Base-by-base conservation (phyloP, 2,329 filamentous ascomycete species). In the Beauveria asiatica region DNA sequence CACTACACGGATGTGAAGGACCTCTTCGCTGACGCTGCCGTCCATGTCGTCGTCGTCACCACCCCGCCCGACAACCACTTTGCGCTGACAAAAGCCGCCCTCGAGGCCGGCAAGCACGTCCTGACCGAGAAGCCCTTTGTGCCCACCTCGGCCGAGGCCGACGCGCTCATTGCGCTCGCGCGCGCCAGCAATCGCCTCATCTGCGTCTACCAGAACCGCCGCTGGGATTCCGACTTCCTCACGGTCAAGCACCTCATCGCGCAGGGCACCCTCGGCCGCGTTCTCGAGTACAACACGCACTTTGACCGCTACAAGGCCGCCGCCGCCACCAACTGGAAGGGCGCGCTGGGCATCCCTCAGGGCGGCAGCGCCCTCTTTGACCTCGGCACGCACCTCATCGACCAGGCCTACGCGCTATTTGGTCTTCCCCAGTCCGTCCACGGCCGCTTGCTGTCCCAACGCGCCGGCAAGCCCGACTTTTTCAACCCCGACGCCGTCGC, bases 121-220 rank as follows among this genome's bases (percentile, higher is more conserved):
- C 78, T 93, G 57, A 87, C 88, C 53, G 90, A 93, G 76, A 93
- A 93, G 77, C 90, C 90, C 2, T 93, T 93, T 70, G 88, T 90
- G 13, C 86, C 89, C 21, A 88, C 85, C 1, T 77, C 82, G 1
- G 77, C 82, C 61, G 85, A 92, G 73, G 89, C 89, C 11, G 78
- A 83, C 39, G 74, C 83, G 65, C 81, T 93, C 7, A 79, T 82
- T 49, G 71, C 73, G 10, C 74, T 86, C 54, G 82, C 86, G 10
- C 72, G 78, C 63, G 71, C 79, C 61, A 71, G 78, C 51, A 72
- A 75, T 42, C 78, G 77, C 59, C 70, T 86, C 49, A 72, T 89
- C 62, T 84, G 84, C 64, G 85, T 89, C n/a, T 89, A 87, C 72
- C 86, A 89, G 76, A 89, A 91, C 76, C 83, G 90, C 33, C 80